These are phyloP conservation scores for Bidens hawaiensis DNA, from an alignment of 140 eudicot species.

Conservation along the genomic window DNA sequence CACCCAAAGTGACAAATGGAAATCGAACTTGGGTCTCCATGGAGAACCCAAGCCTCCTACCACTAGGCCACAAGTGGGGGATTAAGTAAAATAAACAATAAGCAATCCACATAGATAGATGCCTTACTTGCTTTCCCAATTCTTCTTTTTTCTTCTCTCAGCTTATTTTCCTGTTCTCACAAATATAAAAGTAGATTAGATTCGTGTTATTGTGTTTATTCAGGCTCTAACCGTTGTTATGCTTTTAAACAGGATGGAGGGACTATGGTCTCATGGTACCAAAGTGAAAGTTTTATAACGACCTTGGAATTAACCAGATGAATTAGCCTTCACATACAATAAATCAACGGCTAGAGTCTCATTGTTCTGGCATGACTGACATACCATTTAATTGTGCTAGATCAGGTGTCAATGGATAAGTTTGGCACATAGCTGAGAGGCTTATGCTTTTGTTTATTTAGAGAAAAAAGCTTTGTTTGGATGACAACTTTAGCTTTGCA, in stretches of 20 bases:
- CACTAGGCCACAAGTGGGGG: too few relatives aligned
- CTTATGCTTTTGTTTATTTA: background rate
- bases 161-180: slow-evolving; percentile 16
- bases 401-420: background rate
- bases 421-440: background rate
- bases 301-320: slow-evolving; percentile 24
- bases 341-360: background rate
- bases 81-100: too few relatives aligned
- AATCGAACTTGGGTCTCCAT: too few relatives aligned
- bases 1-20: too few relatives aligned
- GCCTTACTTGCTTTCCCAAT: background rate
- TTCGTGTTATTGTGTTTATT: slow-evolving; percentile 4
- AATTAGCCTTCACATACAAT: slow-evolving; percentile 15
- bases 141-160: slow-evolving; percentile 14
- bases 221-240: background rate
- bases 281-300: slow-evolving; percentile 10
- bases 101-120: too few relatives aligned
- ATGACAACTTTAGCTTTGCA: background rate
- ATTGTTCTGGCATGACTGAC: too few relatives aligned
- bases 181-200: background rate
- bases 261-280: background rate
- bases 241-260: slow-evolving; percentile 4
- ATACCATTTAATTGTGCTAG: background rate
- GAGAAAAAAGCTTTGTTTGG: background rate
- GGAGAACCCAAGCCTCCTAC: too few relatives aligned